Evolutionary conservation across 441 rosid genomes (phyloP), one percentile per base, ranked within the genome.

Genomic region (Adansonia madagascariensis): DNA sequence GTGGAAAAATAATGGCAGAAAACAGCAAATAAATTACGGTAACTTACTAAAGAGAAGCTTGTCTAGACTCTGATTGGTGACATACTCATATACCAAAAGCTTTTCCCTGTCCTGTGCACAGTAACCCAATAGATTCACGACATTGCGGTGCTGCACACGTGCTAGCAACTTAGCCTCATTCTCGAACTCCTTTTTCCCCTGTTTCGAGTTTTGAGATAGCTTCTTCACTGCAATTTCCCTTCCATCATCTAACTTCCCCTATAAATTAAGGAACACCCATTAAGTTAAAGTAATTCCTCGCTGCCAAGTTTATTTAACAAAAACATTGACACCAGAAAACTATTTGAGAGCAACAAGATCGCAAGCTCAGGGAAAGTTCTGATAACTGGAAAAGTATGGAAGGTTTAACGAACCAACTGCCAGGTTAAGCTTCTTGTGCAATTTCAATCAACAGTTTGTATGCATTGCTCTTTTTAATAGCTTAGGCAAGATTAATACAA

Each of bases 171-270:
- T 92, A 57, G 97, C 99, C 85, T 95, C 99, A 71, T 92, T 95
- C 7, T 75, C 83, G 68, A 94, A 95, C 85, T 94, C 94, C 63
- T 79, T 92, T 74, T 84, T 90, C 65, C 98, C 97, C 81, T 95
- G 98, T 71, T 78, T 87, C 11, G 97, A 95, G 75, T 70, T 84
- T 2, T 82, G 89, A 18, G 99, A 86, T 74, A 95, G 79, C 85
- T 85, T 94, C 91, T 95, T 95, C 82, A 95, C 97, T 3, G 98
- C 98, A 81, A 95, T 89, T 20, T 92, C 94, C 81, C 97, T 91
- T 63, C 97, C 97, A 79, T 91, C 95, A 73, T 78, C 77, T 76
- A 94, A 83, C 80, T 80, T 92, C 47, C 97, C 98, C 98, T 95
- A 77, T 20, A 50, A 72, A 56, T 24, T 31, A 68, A 85, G 70